A percentile compares a stretch with the other conserved stretches of the same genome.
Conservation (phyloP, 148 eudicot species). For the Simmondsia chinensis region DNA sequence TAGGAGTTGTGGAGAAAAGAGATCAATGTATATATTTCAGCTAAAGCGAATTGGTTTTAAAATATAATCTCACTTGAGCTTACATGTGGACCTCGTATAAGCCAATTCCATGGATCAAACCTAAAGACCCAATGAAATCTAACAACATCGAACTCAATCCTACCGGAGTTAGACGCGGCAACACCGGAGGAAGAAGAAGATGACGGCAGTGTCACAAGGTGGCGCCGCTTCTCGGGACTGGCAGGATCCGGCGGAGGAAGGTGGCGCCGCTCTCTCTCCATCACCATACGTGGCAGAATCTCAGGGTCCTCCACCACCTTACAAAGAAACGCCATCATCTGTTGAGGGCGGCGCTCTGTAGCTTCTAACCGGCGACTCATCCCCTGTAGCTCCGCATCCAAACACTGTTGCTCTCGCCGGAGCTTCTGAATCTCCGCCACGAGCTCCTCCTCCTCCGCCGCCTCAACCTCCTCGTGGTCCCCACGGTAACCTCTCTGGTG, state of each 20-base stretch:
- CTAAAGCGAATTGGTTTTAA: too few species aligned
- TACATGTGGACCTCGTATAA: too few species aligned
- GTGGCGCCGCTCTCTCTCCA: conserved; percentile 25
- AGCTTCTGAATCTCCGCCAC: conserved; percentile 45
- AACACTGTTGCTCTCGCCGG: conserved; percentile 43
- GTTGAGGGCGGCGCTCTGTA: conserved; percentile 76
- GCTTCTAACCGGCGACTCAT: conserved; percentile 62
- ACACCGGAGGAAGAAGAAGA: conserved; percentile 18
- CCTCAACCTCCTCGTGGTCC: conserved; percentile 14
- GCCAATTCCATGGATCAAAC: too few species aligned
- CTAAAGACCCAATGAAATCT: too few species aligned
- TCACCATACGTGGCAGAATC: conserved; percentile 41
- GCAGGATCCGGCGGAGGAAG: not conserved
- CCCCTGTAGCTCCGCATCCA: conserved; percentile 45
- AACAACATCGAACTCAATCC: too few species aligned
- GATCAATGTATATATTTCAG: too few species aligned
- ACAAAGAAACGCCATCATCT: conserved; percentile 65
- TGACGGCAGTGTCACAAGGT: conserved; percentile 23
- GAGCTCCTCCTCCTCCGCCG: conserved; percentile 27
- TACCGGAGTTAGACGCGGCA: conserved; percentile 9
- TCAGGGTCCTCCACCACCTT: conserved; percentile 67
- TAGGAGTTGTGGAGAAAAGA: too few species aligned
- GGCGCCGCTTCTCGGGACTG: conserved; percentile 36
- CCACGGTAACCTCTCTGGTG: too few species aligned
- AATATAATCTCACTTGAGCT: too few species aligned